A percentile compares a stretch with the other conserved stretches of the same genome.
Evolutionary conservation across 306 rosid genomes (phyloP).

Genomic region (Lathyrus tuberosus): DNA sequence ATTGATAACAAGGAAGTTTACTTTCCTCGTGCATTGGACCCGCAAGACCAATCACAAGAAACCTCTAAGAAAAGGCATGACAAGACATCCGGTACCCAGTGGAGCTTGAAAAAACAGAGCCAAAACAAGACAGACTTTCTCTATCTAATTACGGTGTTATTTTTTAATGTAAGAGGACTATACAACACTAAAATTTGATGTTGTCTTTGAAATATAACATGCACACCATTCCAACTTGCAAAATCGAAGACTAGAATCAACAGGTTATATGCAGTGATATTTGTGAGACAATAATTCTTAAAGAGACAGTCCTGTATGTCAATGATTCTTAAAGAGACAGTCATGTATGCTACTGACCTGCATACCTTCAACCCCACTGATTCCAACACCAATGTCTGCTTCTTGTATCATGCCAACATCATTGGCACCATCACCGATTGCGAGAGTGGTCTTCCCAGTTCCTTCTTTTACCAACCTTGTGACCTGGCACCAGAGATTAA

Average conservation of each 20-base stretch:
- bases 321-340: not conserved
- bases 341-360: conserved; percentile 76
- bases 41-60: conserved; percentile 20
- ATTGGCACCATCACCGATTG: conserved; percentile 99
- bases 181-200: conserved; percentile 22
- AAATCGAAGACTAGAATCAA: conserved; percentile 29
- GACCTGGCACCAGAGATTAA: conserved; percentile 59
- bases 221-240: conserved; percentile 26
- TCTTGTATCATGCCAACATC: conserved; percentile 99
- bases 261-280: conserved; percentile 19
- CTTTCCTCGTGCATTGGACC: conserved; percentile 13
- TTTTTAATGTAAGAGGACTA: conserved; percentile 25
- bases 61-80: conserved; percentile 23
- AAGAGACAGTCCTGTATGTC: conserved; percentile 9
- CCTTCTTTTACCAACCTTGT: conserved; percentile 95
- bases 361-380: conserved; percentile 99
- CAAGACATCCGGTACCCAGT: conserved; percentile 20
- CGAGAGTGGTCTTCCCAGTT: conserved; percentile 84
- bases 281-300: conserved; percentile 23
- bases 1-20: conserved; percentile 33
- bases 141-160: not conserved
- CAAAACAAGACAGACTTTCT: conserved; percentile 22
- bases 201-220: conserved; percentile 6
- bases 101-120: conserved; percentile 23
- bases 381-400: conserved; percentile 99